Percentiles rank a stretch among this genome's conserved stretches.
phyloP scores from a whole-genome alignment of 257 asterid species.

The Solanum clarkiae region DNA sequence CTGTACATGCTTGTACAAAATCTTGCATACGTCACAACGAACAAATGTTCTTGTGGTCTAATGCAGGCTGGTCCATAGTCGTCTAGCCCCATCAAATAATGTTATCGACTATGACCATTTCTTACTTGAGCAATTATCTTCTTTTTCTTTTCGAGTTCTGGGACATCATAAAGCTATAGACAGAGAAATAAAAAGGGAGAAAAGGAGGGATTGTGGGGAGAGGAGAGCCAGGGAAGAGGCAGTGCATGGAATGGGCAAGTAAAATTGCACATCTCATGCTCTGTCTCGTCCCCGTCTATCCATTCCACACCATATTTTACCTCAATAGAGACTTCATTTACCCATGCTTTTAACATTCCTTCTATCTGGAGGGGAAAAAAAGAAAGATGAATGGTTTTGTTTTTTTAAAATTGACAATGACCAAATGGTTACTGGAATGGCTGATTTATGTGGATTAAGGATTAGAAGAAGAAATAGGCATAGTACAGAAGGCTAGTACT shows the following conservation, averaged over 20 bases:
- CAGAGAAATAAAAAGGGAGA: neutral
- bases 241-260: slow-evolving; percentile 59
- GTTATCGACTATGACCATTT: neutral
- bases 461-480: neutral
- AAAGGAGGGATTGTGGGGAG: neutral
- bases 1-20: neutral
- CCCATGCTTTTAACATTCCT: neutral
- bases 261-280: slow-evolving; percentile 38
- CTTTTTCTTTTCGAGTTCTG: neutral
- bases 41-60: neutral
- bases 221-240: slow-evolving; percentile 96
- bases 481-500: slow-evolving; percentile 7
- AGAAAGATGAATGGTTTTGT: neutral
- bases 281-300: slow-evolving; percentile 71
- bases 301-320: neutral
- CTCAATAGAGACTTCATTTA: neutral
- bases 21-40: neutral
- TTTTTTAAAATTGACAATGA: neutral
- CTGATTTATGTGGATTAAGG: neutral
- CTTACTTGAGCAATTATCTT: neutral
- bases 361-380: neutral
- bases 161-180: neutral
- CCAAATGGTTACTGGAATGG: neutral
- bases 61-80: neutral
- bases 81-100: no score